Conservation (phyloP, 768 basidiomycete genomes). For the Leucocoprinus leucothites region DNA sequence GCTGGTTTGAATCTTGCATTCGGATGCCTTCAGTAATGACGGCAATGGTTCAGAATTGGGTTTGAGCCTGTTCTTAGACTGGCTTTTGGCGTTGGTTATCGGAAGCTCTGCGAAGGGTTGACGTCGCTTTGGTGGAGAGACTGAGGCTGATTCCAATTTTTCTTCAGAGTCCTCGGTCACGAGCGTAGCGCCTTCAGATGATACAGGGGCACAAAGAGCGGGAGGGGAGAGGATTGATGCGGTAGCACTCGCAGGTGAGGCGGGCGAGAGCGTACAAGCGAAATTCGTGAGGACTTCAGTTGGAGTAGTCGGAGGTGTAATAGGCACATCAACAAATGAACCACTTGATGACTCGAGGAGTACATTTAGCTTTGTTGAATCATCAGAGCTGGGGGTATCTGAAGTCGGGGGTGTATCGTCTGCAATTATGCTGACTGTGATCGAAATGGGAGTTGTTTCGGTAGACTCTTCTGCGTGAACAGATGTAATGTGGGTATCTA, state of each 20-base stretch:
- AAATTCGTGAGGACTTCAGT: neutral
- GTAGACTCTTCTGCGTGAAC: neutral
- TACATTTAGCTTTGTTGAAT: neutral
- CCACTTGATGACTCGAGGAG: neutral
- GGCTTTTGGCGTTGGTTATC: too few relatives aligned
- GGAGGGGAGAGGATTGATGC: neutral
- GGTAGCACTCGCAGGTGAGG: neutral
- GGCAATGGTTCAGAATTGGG: neutral
- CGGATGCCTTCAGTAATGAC: neutral
- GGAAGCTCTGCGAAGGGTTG: neutral
- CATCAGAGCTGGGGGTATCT: neutral
- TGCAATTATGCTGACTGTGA: neutral
- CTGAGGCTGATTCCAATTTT: neutral
- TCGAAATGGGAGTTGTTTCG: neutral
- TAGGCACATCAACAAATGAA: neutral
- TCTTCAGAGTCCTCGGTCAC: neutral
- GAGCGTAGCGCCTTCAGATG: constrained; percentile 1
- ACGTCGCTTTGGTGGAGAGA: neutral
- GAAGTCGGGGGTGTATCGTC: neutral
- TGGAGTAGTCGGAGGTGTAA: neutral
- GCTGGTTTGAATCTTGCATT: constrained; percentile 2
- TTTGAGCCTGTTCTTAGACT: neutral
- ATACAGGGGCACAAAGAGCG: neutral
- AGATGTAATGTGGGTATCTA: neutral
- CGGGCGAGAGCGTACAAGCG: neutral